phyloP scores from a whole-genome alignment of 306 rosid species.

The Vicia villosa region DNA sequence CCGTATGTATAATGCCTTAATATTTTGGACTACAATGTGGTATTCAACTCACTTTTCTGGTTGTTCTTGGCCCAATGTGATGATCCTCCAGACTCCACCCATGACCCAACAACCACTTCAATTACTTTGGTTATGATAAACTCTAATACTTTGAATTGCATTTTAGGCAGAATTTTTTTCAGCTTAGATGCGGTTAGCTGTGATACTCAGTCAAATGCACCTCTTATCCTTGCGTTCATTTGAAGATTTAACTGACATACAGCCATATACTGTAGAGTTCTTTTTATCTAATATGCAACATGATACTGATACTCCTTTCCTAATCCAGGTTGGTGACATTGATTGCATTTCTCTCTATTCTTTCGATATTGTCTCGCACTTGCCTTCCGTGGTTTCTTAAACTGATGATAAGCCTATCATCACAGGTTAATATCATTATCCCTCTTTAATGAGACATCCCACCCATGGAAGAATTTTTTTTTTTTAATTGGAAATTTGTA shows the following conservation, averaged over 20 bases:
- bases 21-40: too few species aligned
- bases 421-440: constrained; percentile 59
- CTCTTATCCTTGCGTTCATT: constrained; percentile 10
- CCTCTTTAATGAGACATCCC: constrained; percentile 26
- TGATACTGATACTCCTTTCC: constrained; percentile 28
- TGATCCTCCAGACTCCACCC: too few species aligned
- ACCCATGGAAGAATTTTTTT: constrained; percentile 32
- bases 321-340: constrained; percentile 80
- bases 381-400: constrained; percentile 90
- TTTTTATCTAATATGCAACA: constrained; percentile 19
- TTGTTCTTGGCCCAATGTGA: too few species aligned
- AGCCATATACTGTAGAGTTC: neutral
- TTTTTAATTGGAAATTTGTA: constrained; percentile 28
- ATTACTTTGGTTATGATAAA: constrained; percentile 9
- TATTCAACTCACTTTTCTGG: too few species aligned
- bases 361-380: constrained; percentile 83
- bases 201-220: constrained; percentile 24
- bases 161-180: constrained; percentile 6
- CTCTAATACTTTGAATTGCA: constrained; percentile 9
- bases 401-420: constrained; percentile 94
- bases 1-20: too few species aligned
- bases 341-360: constrained; percentile 70
- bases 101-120: too few species aligned
- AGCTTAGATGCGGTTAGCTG: constrained; percentile 17
- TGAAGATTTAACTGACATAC: constrained; percentile 10